Conservation (phyloP, 2,329 filamentous ascomycete species). For the Alternaria sp. region DNA sequence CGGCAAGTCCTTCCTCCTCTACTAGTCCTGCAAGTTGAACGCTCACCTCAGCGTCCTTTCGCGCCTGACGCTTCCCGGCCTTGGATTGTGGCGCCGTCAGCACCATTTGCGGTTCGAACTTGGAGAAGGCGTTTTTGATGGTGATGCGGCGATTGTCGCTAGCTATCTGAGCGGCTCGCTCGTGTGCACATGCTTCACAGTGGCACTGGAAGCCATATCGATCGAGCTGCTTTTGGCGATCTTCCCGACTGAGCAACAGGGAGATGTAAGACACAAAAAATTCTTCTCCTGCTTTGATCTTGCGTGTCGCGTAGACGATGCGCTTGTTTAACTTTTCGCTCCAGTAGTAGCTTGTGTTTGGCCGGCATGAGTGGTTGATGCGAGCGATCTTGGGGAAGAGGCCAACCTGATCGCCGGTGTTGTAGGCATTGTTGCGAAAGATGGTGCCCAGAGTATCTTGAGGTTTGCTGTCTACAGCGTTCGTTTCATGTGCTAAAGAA, state of each 20-base stretch:
- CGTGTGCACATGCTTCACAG: slow-evolving; percentile 47
- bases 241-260: slow-evolving; percentile 35
- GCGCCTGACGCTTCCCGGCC: slow-evolving; percentile 29
- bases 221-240: slow-evolving; percentile 40
- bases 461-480: slow-evolving; percentile 17
- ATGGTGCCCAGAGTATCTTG: slow-evolving; percentile 37
- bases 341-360: slow-evolving; percentile 49
- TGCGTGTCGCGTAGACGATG: slow-evolving; percentile 45
- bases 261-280: slow-evolving; percentile 49
- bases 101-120: slow-evolving; percentile 35
- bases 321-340: slow-evolving; percentile 35
- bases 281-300: slow-evolving; percentile 50
- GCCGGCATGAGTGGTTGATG: slow-evolving; percentile 47
- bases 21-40: slow-evolving; percentile 37
- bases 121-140: slow-evolving; percentile 34
- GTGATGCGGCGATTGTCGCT: slow-evolving; percentile 39
- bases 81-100: slow-evolving; percentile 28
- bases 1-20: slow-evolving; percentile 42
- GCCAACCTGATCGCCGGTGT: slow-evolving; percentile 37
- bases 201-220: slow-evolving; percentile 47
- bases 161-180: slow-evolving; percentile 11
- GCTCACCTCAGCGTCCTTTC: slow-evolving; percentile 36
- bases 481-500: slow-evolving; percentile 34
- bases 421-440: slow-evolving; percentile 47
- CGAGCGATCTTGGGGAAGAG: slow-evolving; percentile 45